Base-by-base conservation (phyloP, 2,329 filamentous ascomycete species). In the Trichoderma pleuroti region DNA sequence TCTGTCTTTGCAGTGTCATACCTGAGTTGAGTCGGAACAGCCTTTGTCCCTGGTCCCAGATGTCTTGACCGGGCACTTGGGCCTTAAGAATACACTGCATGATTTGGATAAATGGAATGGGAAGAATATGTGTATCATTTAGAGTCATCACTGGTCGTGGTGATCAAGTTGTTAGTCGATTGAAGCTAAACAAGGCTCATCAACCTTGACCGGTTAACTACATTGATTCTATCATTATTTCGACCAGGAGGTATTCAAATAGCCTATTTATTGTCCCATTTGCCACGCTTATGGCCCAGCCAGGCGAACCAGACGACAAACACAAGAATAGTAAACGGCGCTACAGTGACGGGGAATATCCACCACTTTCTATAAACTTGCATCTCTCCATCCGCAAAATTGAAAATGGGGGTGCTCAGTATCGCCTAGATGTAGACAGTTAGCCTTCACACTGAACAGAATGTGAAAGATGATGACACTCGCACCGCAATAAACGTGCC, bases 361-460 rank as follows among this genome's bases (percentile, higher is more conserved):
- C 59, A 62, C 59, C 59, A 62, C 36, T 46, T 62, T 42, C 34
- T 62, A 12, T 62, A 62, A 4, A 62, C 59, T 14, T 62, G 59
- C 59, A 62, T 74, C 0, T 72, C 72, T 3, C 74, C 71, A 0
- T 74, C 72, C 18, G 76, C 75, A 8, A 75, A 75, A 0, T 80
- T 74, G 71, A 85, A 85, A 60, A 85, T 85, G 0, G 80, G 81
- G 74, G 80, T 85, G 73, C 82, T 83, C 61, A 85, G 84, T 8
- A 87, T 77, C 4, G 82, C 42, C 59, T 62, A 10, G 10, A 28
- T 12, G 6, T 24, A 60, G 21, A 60, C 34, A 28, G 11, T 30
- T 28, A 42, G 59, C 36, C 18, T 21, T 21, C 14, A 4, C 14
- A 21, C 9, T 32, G n/a, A 0, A 16, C 21, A 21, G 9, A 32